phyloP scores from a whole-genome alignment of 208 protist species.

The Wallacemonas sp. region DNA sequence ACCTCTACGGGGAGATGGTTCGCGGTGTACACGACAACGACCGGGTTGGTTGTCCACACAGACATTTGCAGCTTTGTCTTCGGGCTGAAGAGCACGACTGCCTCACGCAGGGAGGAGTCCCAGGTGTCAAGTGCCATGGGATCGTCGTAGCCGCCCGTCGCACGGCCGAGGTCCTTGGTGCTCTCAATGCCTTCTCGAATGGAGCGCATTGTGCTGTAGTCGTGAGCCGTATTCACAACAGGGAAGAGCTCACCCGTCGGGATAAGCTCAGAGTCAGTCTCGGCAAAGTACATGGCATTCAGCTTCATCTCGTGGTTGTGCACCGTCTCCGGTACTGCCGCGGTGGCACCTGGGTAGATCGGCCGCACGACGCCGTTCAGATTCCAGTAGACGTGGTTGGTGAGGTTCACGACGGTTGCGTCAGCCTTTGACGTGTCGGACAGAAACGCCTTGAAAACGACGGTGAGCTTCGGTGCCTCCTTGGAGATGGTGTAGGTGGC shows the following conservation, averaged over 20 bases:
- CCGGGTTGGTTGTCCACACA: slow-evolving; percentile 68
- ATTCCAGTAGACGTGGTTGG: slow-evolving; percentile 85
- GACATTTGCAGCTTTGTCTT: slow-evolving; percentile 58
- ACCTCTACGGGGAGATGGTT: slow-evolving; percentile 59
- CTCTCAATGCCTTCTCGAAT: slow-evolving; percentile 55
- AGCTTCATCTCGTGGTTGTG: slow-evolving; percentile 61
- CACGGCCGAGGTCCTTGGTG: slow-evolving; percentile 33
- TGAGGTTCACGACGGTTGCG: slow-evolving; percentile 74
- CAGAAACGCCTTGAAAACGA: slow-evolving; percentile 47
- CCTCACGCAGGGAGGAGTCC: slow-evolving; percentile 68
- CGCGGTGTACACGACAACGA: slow-evolving; percentile 66
- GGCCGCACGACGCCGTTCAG: slow-evolving; percentile 66
- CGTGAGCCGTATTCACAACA: slow-evolving; percentile 43
- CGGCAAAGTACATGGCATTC: slow-evolving; percentile 47
- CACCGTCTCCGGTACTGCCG: slow-evolving; percentile 38
- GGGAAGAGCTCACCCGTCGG: slow-evolving; percentile 46
- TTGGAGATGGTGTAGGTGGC: slow-evolving; percentile 71
- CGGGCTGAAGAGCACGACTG: slow-evolving; percentile 65
- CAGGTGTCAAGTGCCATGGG: slow-evolving; percentile 69
- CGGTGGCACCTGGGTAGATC: slow-evolving; percentile 7
- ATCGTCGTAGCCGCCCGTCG: slow-evolving; percentile 68
- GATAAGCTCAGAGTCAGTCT: slow-evolving; percentile 41
- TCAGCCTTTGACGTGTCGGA: slow-evolving; percentile 55
- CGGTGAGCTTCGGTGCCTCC: slow-evolving; percentile 47
- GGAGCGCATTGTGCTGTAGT: slow-evolving; percentile 48